A percentile compares a stretch with the other conserved stretches of the same genome.
phyloP scores from a whole-genome alignment of 2,329 filamentous ascomycete species.

The Cordyceps javanica region DNA sequence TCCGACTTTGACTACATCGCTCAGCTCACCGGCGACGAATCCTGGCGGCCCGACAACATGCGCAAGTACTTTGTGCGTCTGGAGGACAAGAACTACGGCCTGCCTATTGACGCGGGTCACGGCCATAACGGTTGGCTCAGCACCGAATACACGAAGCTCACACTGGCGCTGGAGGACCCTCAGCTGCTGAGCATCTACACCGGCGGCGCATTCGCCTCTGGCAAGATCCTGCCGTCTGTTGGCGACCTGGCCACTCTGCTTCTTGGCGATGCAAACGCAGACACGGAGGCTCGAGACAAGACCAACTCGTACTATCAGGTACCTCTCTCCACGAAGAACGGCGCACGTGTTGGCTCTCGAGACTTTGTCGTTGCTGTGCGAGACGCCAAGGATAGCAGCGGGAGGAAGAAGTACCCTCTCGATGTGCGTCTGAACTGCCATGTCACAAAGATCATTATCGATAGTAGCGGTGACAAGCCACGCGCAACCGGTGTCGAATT shows the following conservation, averaged over 20 bases:
- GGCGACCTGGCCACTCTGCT: conserved; percentile 37
- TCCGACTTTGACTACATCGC: conserved; percentile 49
- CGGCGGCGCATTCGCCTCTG: conserved; percentile 43
- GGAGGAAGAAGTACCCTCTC: conserved; percentile 48
- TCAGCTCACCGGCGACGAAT: conserved; percentile 46
- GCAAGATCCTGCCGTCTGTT: conserved; percentile 25
- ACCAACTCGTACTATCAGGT: conserved; percentile 46
- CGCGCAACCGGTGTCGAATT: conserved; percentile 44
- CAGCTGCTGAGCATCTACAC: conserved; percentile 45
- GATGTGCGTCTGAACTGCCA: conserved; percentile 45
- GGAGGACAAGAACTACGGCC: conserved; percentile 48
- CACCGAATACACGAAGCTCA: conserved; percentile 44
- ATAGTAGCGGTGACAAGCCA: conserved; percentile 30
- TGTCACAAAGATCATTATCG: conserved; percentile 40
- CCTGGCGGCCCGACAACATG: conserved; percentile 51
- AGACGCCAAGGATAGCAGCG: conserved; percentile 42
- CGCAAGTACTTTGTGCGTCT: conserved; percentile 47
- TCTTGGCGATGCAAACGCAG: conserved; percentile 43
- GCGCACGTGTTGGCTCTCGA: conserved; percentile 44
- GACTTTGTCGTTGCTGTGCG: conserved; percentile 46
- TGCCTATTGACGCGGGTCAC: conserved; percentile 39
- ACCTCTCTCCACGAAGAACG: conserved; percentile 43
- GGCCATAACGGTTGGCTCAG: conserved; percentile 53
- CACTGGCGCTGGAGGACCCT: conserved; percentile 43
- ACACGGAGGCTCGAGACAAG: conserved; percentile 36